phyloP scores from a whole-genome alignment of 176 grass and related monocot genomes.

The Juncus effusus region DNA sequence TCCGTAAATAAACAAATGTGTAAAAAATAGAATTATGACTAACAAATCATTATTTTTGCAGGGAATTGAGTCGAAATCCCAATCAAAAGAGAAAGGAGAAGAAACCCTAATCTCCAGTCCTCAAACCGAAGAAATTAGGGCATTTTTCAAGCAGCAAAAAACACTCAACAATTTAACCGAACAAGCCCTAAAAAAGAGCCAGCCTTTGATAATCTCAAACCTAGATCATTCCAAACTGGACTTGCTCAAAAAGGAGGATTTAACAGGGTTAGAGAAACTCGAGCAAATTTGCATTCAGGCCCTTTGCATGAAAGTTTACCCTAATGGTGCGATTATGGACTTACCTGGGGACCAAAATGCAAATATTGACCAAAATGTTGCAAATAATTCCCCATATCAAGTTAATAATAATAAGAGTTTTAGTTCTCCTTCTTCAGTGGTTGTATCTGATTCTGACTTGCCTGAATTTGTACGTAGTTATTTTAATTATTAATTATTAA shows the following conservation, averaged over 20 bases:
- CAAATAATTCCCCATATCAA: not conserved
- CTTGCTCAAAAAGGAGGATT: constrained; percentile 43
- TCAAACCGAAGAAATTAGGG: constrained; percentile 67
- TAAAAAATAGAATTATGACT: not conserved
- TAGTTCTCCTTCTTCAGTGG: constrained; percentile 29
- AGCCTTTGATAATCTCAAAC: constrained; percentile 78
- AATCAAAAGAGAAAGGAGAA: constrained; percentile 44
- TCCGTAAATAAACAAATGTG: too few species aligned
- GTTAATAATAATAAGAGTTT: constrained; percentile 33
- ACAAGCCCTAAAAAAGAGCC: constrained; percentile 85
- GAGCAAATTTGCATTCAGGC: constrained; percentile 83
- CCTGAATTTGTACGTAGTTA: constrained; percentile 72
- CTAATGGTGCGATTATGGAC: constrained; percentile 40
- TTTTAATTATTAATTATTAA: not conserved
- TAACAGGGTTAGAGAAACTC: constrained; percentile 45
- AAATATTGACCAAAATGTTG: constrained; percentile 28
- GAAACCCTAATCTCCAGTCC: constrained; percentile 35
- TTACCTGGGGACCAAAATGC: constrained; percentile 29
- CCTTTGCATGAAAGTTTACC: constrained; percentile 42
- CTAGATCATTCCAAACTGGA: constrained; percentile 60
- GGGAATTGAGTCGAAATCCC: constrained; percentile 59
- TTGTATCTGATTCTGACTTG: constrained; percentile 53
- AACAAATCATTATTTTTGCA: constrained; percentile 28
- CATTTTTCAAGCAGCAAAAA: constrained; percentile 58
- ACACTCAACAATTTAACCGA: constrained; percentile 68